Evolutionary conservation across 2,329 filamentous ascomycete genomes (phyloP), one percentile per base, ranked within the genome.

Genomic region (Fusarium annulatum): DNA sequence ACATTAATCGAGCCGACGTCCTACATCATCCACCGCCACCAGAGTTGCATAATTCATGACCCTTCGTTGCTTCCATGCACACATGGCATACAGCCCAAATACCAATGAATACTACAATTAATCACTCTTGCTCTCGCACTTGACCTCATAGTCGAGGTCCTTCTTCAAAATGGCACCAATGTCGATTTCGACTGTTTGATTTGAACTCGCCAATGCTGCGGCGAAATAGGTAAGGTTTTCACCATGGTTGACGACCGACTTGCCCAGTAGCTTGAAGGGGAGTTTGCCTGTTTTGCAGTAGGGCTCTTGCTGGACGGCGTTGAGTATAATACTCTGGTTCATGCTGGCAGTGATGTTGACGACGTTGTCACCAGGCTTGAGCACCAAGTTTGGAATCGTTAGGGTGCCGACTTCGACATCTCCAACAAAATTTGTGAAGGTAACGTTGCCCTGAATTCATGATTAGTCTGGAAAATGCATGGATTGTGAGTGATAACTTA

Each of bases 311-410:
- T 84, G 81, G 5, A 80, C 73, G 38, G 73, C 60, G 18, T 52
- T 42, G 34, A 92, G 77, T 55, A 92, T 82, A 9, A 82, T 74
- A 10, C 79, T 70, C 75, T 91, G 86, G 60, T 88, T 77, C 74
- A 91, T 85, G 67, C 79, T 85, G 72, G 88, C 87, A 64, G 85
- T 86, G 80, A 92, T 86, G 51, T 84, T 78, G 74, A 88, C 86
- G 21, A 80, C 81, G 82, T 92, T 92, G 76, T 83, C 79, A 64
- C 91, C 92, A 6, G 91, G 91, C 39, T 75, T 78, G 52, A 93
- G 86, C 23, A 86, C 71, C 49, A 93, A 82, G 81, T 92, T 85
- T 72, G 88, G 82, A 69, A 93, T 86, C 69, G 85, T 87, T 12
- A 89, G 82, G 45, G 82, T 86, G 59, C 91, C 92, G 69, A 93